These are phyloP conservation scores for Xylariaceae sp. DNA, from an alignment of 2,329 filamentous ascomycete genomes.

Conservation along the genomic window DNA sequence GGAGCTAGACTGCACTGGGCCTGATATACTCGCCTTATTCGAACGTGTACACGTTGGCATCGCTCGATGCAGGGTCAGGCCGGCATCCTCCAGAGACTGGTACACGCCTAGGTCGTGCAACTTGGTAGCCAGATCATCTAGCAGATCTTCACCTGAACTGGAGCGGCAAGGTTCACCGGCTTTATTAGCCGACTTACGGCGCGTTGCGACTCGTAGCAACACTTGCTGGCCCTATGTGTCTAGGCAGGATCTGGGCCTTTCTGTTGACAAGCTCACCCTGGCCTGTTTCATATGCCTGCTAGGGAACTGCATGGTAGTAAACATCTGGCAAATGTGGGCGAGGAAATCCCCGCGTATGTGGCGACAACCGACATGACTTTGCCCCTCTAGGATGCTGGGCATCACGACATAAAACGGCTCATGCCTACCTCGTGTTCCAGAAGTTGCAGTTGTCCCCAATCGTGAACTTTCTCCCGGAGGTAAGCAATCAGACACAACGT, in stretches of 20 bases:
- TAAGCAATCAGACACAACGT: conserved; percentile 17
- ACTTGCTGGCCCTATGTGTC: conserved; percentile 11
- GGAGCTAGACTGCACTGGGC: conserved; percentile 7
- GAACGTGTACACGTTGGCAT: conserved; percentile 19
- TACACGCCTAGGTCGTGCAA: conserved; percentile 23
- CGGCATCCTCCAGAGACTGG: conserved; percentile 8
- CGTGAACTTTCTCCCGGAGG: conserved; percentile 14
- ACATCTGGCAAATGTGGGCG: conserved; percentile 13
- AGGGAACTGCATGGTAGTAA: not conserved
- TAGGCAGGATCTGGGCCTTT: conserved; percentile 3
- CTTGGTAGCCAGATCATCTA: conserved; percentile 23
- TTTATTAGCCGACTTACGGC: conserved; percentile 10
- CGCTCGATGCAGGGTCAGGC: conserved; percentile 20
- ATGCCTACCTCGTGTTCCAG: conserved; percentile 7
- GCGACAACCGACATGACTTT: conserved; percentile 7
- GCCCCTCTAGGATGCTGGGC: conserved; percentile 14
- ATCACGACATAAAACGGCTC: conserved; percentile 19
- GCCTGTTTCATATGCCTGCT: conserved; percentile 9
- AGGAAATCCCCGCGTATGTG: conserved; percentile 13
- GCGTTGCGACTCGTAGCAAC: conserved; percentile 9
- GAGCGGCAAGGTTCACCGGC: conserved; percentile 16
- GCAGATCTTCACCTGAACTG: conserved; percentile 23
- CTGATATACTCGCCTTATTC: conserved; percentile 17
- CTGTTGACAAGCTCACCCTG: conserved; percentile 7
- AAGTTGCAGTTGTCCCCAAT: conserved; percentile 1